These are phyloP conservation scores for Amanita exitialis DNA, from an alignment of 768 basidiomycete species.

Conservation along the genomic window DNA sequence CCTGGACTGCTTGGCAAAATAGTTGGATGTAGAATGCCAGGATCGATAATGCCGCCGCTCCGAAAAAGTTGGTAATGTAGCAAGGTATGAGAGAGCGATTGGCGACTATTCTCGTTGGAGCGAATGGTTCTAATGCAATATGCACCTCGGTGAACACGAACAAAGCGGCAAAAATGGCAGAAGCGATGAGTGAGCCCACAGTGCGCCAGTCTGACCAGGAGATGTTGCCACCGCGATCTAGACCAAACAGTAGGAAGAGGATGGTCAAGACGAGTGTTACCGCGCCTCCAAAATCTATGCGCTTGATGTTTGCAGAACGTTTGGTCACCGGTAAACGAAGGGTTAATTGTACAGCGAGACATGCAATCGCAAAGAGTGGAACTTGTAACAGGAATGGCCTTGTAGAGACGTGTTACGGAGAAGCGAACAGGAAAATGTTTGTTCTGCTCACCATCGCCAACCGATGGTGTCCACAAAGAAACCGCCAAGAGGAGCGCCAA, in stretches of 20 bases:
- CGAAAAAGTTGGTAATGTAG: constrained; percentile 52
- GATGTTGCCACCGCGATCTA: constrained; percentile 44
- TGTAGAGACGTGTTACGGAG: neutral
- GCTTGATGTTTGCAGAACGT: constrained; percentile 36
- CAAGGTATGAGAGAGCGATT: constrained; percentile 39
- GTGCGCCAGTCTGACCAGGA: constrained; percentile 35
- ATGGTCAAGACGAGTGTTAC: constrained; percentile 41
- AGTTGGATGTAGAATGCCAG: constrained; percentile 44
- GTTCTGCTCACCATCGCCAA: constrained; percentile 45
- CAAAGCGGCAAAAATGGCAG: constrained; percentile 20
- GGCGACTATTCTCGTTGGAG: constrained; percentile 42
- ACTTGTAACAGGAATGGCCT: constrained; percentile 56
- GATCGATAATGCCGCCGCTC: constrained; percentile 31
- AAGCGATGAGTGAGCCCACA: constrained; percentile 23
- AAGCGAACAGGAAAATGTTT: no score
- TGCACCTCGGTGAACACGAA: constrained; percentile 39
- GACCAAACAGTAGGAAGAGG: constrained; percentile 46
- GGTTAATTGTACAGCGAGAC: constrained; percentile 38
- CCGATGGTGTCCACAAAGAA: constrained; percentile 53
- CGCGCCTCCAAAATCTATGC: constrained; percentile 57
- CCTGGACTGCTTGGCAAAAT: constrained; percentile 48
- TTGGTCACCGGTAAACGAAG: constrained; percentile 42
- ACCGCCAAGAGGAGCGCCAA: constrained; percentile 57
- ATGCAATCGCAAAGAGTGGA: constrained; percentile 48
- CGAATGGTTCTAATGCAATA: constrained; percentile 47